A percentile compares a stretch with the other conserved stretches of the same genome.
Conservation (phyloP, 1,284 basidiomycete species). For the Volvariella volvacea region DNA sequence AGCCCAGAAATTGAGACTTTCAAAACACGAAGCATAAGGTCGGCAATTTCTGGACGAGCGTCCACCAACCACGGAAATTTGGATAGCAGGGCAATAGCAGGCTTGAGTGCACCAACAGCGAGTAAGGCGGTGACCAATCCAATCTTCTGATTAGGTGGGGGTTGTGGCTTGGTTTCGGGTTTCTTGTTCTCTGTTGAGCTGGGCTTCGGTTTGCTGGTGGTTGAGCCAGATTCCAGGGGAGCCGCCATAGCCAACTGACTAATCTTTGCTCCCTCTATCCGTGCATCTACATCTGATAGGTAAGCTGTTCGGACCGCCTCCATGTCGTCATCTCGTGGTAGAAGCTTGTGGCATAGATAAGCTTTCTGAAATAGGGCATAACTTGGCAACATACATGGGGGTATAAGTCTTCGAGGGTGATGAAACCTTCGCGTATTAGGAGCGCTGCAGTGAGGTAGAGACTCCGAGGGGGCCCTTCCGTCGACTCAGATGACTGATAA, state of each 20-base stretch:
- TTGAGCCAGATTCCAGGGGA: constrained; percentile 62
- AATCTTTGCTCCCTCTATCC: constrained; percentile 60
- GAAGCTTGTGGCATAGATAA: constrained; percentile 40
- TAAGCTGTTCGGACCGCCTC: constrained; percentile 63
- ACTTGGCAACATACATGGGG: constrained; percentile 56
- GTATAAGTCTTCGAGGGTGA: constrained; percentile 81
- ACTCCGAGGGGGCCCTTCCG: constrained; percentile 60
- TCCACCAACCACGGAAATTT: constrained; percentile 85
- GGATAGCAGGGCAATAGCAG: constrained; percentile 73
- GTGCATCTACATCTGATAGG: constrained; percentile 55
- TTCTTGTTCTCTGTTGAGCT: constrained; percentile 38
- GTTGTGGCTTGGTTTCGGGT: constrained; percentile 43
- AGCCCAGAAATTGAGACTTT: constrained; percentile 61
- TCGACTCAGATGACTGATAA: constrained; percentile 45
- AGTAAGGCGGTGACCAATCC: constrained; percentile 80
- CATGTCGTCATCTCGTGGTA: constrained; percentile 75
- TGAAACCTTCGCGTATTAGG: constrained; percentile 82
- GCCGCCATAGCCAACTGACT: constrained; percentile 89
- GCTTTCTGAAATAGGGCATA: constrained; percentile 4
- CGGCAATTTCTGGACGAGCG: constrained; percentile 77
- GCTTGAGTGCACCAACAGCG: constrained; percentile 76
- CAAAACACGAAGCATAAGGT: constrained; percentile 74
- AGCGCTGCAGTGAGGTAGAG: constrained; percentile 83
- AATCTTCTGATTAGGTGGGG: constrained; percentile 68
- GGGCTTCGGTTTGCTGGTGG: constrained; percentile 27